Conservation (phyloP, 1,139 yeast species). For the Pichia cactophila region DNA sequence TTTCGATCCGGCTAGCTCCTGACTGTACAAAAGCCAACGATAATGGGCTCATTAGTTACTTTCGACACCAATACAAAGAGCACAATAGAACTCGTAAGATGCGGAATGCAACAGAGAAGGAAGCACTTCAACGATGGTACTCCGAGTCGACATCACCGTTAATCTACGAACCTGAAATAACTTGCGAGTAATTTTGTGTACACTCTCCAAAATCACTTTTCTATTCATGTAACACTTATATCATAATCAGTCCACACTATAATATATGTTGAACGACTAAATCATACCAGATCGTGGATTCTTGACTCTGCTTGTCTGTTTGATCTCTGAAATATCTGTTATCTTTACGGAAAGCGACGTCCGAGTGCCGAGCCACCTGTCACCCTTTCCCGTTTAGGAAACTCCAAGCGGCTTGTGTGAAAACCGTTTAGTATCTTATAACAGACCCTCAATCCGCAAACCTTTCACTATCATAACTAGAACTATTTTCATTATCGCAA, state of each 20-base stretch:
- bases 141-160: not conserved
- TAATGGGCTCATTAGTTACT: conserved; percentile 6
- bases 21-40: not conserved
- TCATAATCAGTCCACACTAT: not conserved
- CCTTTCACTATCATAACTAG: not conserved
- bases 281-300: no score
- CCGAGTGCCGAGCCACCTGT: not conserved
- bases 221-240: no score
- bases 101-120: conserved; percentile 3
- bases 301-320: no score
- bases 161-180: not conserved
- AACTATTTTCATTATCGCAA: not conserved
- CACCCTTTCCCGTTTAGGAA: not conserved
- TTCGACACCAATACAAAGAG: conserved; percentile 1
- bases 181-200: not conserved
- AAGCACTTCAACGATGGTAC: not conserved
- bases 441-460: not conserved
- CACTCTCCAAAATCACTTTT: no score
- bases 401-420: not conserved
- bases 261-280: not conserved
- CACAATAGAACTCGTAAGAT: conserved; percentile 6
- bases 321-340: not conserved
- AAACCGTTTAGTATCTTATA: not conserved
- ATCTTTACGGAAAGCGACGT: not conserved
- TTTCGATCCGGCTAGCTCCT: not conserved